These are phyloP conservation scores for Selaginella moellendorffii DNA, from an alignment of 75 land plant species.

Conservation along the genomic window DNA sequence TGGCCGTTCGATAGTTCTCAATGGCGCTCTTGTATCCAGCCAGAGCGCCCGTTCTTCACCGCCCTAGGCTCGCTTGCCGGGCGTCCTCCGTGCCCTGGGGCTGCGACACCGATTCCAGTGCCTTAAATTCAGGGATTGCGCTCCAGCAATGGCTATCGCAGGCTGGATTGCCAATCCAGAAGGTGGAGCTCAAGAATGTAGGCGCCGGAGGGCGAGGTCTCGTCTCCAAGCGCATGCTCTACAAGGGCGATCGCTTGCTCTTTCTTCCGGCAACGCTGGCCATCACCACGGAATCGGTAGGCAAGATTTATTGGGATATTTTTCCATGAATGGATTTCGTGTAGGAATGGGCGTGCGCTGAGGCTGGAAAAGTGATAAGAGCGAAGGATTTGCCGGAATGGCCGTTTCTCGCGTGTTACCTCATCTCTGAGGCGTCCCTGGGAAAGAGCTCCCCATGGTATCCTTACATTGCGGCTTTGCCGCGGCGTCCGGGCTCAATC, in stretches of 20 bases:
- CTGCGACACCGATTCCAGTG: slow-evolving; percentile 45
- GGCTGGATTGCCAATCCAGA: slow-evolving; percentile 65
- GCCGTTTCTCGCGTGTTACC: slow-evolving; percentile 73
- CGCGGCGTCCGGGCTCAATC: slow-evolving; percentile 71
- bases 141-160: slow-evolving; percentile 59
- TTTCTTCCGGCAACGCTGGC: slow-evolving; percentile 60
- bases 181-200: slow-evolving; percentile 57
- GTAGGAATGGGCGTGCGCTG: slow-evolving; percentile 60
- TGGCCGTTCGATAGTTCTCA: too few relatives aligned
- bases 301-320: too few relatives aligned
- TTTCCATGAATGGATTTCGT: neutral
- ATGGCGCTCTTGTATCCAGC: too few relatives aligned
- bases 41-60: too few relatives aligned
- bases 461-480: slow-evolving; percentile 73
- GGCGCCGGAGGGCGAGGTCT: slow-evolving; percentile 79
- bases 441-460: slow-evolving; percentile 54
- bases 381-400: slow-evolving; percentile 59
- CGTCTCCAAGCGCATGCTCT: slow-evolving; percentile 57
- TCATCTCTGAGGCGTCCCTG: slow-evolving; percentile 75
- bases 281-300: slow-evolving; percentile 69
- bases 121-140: slow-evolving; percentile 34
- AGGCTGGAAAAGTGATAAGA: slow-evolving; percentile 51
- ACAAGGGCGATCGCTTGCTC: slow-evolving; percentile 78
- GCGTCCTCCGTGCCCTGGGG: slow-evolving; percentile 49
- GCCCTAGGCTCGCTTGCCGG: neutral